Evolutionary conservation across 2,329 filamentous ascomycete species (phyloP).

Genomic region (Trichophyton schoenleinii): DNA sequence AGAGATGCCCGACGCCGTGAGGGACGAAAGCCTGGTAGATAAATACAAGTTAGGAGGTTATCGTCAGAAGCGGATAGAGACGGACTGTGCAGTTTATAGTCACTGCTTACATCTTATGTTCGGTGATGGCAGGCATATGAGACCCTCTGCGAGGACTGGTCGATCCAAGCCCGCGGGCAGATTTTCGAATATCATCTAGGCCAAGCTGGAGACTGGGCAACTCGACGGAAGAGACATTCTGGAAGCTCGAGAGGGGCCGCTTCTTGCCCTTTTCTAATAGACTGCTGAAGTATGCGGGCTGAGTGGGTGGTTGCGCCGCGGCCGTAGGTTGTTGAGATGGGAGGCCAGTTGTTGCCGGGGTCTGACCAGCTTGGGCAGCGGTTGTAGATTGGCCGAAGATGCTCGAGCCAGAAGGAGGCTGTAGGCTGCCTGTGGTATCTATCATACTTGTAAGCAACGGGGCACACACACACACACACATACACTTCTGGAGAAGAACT

Average conservation of each 20-base stretch:
- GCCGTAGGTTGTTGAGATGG: conserved; percentile 15
- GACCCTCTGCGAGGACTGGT: conserved; percentile 39
- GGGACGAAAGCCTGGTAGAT: conserved; percentile 62
- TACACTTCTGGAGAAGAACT: background rate
- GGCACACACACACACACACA: no score
- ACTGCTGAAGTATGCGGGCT: conserved; percentile 53
- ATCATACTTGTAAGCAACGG: background rate
- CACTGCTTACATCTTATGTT: conserved; percentile 38
- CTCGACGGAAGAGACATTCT: conserved; percentile 49
- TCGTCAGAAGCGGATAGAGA: no score
- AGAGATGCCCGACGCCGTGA: conserved; percentile 87
- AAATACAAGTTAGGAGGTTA: background rate
- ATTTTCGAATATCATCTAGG: conserved; percentile 68
- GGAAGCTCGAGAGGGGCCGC: conserved; percentile 50
- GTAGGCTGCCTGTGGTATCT: conserved; percentile 8
- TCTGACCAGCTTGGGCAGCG: conserved; percentile 14
- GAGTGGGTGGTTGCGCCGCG: conserved; percentile 21
- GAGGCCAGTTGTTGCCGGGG: conserved; percentile 15
- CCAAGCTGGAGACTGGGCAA: conserved; percentile 83
- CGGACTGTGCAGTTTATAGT: no score
- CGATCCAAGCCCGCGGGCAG: conserved; percentile 65
- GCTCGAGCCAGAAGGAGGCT: conserved; percentile 17
- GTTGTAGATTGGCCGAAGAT: conserved; percentile 17
- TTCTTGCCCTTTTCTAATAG: conserved; percentile 52
- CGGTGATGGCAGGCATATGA: conserved; percentile 29